Conservation (phyloP, 768 basidiomycete species). For the Psilocybe cubensis region DNA sequence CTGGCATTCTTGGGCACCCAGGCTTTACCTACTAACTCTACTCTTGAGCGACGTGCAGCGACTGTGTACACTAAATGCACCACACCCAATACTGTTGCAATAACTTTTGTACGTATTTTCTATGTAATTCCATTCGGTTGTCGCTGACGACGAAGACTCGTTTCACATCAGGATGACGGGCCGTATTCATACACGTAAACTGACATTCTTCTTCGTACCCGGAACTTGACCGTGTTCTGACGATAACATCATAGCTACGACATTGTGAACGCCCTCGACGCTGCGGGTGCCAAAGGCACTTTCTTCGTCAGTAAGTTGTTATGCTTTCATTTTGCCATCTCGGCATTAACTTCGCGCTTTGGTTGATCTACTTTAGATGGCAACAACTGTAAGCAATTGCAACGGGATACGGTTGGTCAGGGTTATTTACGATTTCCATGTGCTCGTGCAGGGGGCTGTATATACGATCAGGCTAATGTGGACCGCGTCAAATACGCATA, state of each 20-base stretch:
- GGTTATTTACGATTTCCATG: too few species aligned
- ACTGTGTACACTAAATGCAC: slow-evolving; percentile 35
- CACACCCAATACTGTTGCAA: slow-evolving; percentile 28
- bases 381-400: slow-evolving; percentile 32
- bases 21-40: slow-evolving; percentile 1
- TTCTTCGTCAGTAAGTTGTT: slow-evolving; percentile 42
- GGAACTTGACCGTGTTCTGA: neutral
- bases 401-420: too few species aligned
- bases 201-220: neutral
- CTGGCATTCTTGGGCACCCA: slow-evolving; percentile 8
- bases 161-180: slow-evolving; percentile 33
- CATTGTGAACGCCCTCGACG: slow-evolving; percentile 34
- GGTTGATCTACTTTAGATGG: slow-evolving; percentile 30
- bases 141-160: neutral
- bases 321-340: neutral
- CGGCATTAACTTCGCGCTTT: neutral
- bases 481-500: slow-evolving; percentile 32
- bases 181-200: slow-evolving; percentile 34
- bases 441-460: slow-evolving; percentile 31
- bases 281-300: slow-evolving; percentile 41
- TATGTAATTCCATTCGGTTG: too few species aligned
- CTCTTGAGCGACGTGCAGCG: slow-evolving; percentile 25
- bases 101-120: slow-evolving; percentile 23
- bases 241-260: slow-evolving; percentile 23
- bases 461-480: slow-evolving; percentile 30